Evolutionary conservation across 2,329 filamentous ascomycete genomes (phyloP).

Genomic region (Clonostachys rosea): DNA sequence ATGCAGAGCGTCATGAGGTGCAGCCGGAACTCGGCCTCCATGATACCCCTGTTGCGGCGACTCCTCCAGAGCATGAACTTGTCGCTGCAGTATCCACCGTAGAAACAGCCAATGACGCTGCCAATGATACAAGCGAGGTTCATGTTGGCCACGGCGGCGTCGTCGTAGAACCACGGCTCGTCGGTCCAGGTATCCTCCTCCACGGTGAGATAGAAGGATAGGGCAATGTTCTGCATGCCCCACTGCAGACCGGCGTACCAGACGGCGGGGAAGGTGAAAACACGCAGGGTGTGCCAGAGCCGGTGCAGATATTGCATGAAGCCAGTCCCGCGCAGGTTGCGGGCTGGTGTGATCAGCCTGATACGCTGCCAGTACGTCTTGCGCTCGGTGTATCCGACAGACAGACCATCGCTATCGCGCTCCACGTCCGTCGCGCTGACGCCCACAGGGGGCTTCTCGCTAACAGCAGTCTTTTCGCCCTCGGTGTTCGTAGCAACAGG

Average conservation of each 20-base stretch:
- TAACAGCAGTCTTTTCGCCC: no score
- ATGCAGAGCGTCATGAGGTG: constrained; percentile 46
- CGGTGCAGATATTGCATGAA: constrained; percentile 48
- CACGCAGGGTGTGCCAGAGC: constrained; percentile 48
- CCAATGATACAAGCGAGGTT: constrained; percentile 51
- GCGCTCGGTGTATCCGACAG: constrained; percentile 16
- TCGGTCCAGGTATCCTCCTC: constrained; percentile 51
- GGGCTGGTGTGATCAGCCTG: constrained; percentile 48
- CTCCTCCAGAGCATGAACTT: constrained; percentile 51
- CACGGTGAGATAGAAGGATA: constrained; percentile 54
- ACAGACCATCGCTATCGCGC: constrained; percentile 5
- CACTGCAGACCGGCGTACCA: constrained; percentile 54
- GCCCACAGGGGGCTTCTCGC: no score
- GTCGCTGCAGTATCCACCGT: constrained; percentile 53
- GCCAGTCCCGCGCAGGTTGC: constrained; percentile 46
- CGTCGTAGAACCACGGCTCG: constrained; percentile 48
- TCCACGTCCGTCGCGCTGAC: no score
- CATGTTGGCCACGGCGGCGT: constrained; percentile 51
- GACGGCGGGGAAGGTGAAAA: constrained; percentile 53
- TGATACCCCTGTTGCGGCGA: constrained; percentile 44
- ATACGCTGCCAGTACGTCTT: constrained; percentile 53
- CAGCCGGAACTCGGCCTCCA: constrained; percentile 49
- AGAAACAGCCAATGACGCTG: constrained; percentile 49
- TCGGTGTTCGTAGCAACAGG: no score
- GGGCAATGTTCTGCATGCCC: constrained; percentile 55